Evolutionary conservation across 352 stramenopile genomes (phyloP), one percentile per base, ranked within the genome.

Genomic region (Globisporangium mamillatum): DNA sequence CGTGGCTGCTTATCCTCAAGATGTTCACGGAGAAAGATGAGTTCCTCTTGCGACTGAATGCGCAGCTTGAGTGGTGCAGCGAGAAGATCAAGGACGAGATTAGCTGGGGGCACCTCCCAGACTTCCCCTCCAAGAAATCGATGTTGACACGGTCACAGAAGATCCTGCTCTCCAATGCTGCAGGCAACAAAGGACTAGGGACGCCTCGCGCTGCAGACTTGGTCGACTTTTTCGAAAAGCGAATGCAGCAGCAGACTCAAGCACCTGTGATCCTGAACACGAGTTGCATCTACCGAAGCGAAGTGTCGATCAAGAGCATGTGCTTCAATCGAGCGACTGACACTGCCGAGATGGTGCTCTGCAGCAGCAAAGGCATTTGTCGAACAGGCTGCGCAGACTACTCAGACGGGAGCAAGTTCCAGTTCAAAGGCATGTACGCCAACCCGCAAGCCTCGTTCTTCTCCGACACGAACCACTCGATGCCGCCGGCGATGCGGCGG

Each of bases 281-380:
- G 1, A 76, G 88, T 8, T 89, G 82, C 34, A 88, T 93, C 46
- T 95, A 96, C 67, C 74, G 83, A 25, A 91, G 83, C 55, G 85
- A 96, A 34, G 91, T 86, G 4, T 88, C 84, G 27, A 92, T 96
- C 62, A 93, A 93, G 76, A 84, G 78, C 29, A 88, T 96, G 65
- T 93, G 86, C 60, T 89, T 94, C 54, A 96, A 96, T 66, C 76
- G 63, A 34, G 76, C 85, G 16, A 80, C 72, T 0, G 81, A 88
- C 3, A 72, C 77, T 48, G 56, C 79, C 0, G 87, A 93, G 74
- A 77, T 94, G 64, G 85, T 90, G 53, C 67, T 93, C 22, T 94
- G 85, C 55, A 88, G 80, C 41, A 92, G 74, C 61, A 92, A 92
- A 65, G 85, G 82, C 1, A 92, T 94, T 25, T 90, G 81, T 29